A percentile compares a stretch with the other conserved stretches of the same genome.
phyloP scores from a whole-genome alignment of 129 eudicot genomes.

The Pittosporum tobira region DNA sequence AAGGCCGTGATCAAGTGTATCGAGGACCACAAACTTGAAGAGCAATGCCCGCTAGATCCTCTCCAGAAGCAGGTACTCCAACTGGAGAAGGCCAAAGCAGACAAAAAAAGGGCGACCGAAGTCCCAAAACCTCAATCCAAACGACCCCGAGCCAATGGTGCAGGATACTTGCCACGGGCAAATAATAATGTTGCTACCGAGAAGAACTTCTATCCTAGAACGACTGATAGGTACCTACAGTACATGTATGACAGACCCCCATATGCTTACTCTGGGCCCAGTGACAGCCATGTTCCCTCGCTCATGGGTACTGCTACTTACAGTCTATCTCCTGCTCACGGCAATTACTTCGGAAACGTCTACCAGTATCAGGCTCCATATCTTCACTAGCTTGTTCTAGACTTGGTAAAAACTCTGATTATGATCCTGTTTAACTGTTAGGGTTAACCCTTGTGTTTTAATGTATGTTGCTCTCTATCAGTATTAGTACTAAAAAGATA shows the following conservation, averaged over 20 bases:
- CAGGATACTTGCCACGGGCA: conserved; percentile 42
- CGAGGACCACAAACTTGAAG: conserved; percentile 88
- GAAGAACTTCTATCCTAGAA: conserved; percentile 54
- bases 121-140: conserved; percentile 86
- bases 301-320: conserved; percentile 53
- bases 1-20: conserved; percentile 80
- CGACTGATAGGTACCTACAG: conserved; percentile 76
- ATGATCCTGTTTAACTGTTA: conserved; percentile 57
- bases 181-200: conserved; percentile 31
- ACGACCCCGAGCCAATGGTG: conserved; percentile 81
- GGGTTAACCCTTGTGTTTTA: conserved; percentile 51
- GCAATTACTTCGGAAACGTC: conserved; percentile 63
- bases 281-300: conserved; percentile 45
- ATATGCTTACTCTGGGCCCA: conserved; percentile 57
- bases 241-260: conserved; percentile 68
- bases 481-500: conserved; percentile 23
- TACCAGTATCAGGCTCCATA: conserved; percentile 91
- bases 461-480: conserved; percentile 30
- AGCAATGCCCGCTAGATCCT: conserved; percentile 61
- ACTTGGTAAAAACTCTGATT: conserved; percentile 38
- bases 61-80: conserved; percentile 66
- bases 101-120: conserved; percentile 87
- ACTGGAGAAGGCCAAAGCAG: conserved; percentile 92
- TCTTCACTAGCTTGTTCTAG: conserved; percentile 72
- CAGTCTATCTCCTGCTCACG: conserved; percentile 61